Base-by-base conservation (phyloP, 495 filamentous ascomycete species). In the Hypoxylon lenormandii region DNA sequence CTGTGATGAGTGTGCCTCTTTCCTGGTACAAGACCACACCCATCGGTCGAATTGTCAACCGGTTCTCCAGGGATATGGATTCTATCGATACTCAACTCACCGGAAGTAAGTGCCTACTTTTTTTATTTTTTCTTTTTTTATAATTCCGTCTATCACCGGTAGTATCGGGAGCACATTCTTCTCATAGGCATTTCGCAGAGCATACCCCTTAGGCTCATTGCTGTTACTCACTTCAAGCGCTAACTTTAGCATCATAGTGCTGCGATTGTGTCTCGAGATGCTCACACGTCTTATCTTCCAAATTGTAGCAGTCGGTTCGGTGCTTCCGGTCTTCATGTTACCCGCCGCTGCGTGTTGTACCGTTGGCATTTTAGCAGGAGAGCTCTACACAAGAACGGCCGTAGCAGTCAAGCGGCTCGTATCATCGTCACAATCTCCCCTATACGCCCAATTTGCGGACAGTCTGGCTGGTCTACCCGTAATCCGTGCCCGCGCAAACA, bases 11-110 rank as follows among this genome's bases (percentile, higher is more conserved):
- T 26, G 83, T 84, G 13, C 82, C 86, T 6, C 76, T 86, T 15
- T 77, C 79, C 2, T 88, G 84, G 78, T 86, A 84, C 58, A 85
- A 87, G 74, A 81, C 82, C 11, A 82, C 81, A 11, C 85, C 86
- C 0, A 59, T 84, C 7, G 86, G 86, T 1, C 78, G 82, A n/a
- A 81, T 88, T 43, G 77, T 86, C 33, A 87, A 88, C 64, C 80
- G 86, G 16, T 85, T 89, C 55, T 80, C 82, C 3, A 78, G 81
- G 12, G 86, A 88, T 67, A 71, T 87, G 45, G 75, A 78, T 30
- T 80, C 79, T 0, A 73, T 85, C 18, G 78, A 81, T 43, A 76
- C 56, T 3, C 10, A 28, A 6, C 42, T 85, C 8, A 75, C 77
- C 3, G 74, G 78, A 6, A 78, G 68, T 71, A 71, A 71, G 68